Percentiles rank a stretch among this genome's conserved stretches.
These are phyloP conservation scores for Cercospora zeina DNA, from an alignment of 2,329 filamentous ascomycete species.

Conservation along the genomic window DNA sequence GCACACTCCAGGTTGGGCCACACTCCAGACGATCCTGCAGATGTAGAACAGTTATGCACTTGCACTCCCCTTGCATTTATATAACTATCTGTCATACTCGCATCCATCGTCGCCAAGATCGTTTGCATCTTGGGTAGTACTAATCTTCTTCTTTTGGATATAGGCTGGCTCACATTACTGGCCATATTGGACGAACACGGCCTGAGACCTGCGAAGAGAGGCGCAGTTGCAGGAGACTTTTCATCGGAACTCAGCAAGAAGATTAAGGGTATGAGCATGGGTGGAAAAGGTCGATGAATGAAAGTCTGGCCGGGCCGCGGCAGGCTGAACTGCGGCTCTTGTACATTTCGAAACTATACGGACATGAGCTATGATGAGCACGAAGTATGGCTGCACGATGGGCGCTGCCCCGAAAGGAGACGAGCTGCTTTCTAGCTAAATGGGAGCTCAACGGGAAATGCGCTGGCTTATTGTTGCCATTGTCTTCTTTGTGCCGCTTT, in stretches of 20 bases:
- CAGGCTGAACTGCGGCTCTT: not conserved
- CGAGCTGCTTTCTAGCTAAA: not conserved
- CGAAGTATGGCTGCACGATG: not conserved
- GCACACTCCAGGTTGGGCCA: conserved; percentile 90
- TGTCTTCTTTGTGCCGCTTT: not conserved
- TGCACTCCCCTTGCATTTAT: conserved; percentile 19
- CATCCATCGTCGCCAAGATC: conserved; percentile 8
- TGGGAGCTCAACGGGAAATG: not conserved
- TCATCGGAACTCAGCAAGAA: conserved; percentile 34
- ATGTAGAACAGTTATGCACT: conserved; percentile 35
- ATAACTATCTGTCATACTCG: conserved; percentile 17
- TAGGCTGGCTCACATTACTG: conserved; percentile 58
- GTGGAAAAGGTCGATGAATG: conserved; percentile 1
- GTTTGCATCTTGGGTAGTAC: conserved; percentile 20
- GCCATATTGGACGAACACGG: conserved; percentile 85
- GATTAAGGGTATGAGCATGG: conserved; percentile 30
- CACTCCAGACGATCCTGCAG: conserved; percentile 80
- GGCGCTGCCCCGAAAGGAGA: not conserved
- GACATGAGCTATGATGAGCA: conserved; percentile 10
- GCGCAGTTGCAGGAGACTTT: conserved; percentile 26
- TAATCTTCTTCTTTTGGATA: conserved; percentile 30
- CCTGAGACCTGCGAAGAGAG: conserved; percentile 71
- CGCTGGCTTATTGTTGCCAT: not conserved
- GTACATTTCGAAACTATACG: not conserved
- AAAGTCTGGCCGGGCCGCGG: not conserved